Base-by-base conservation (phyloP, 257 asterid species). In the Anisodus tanguticus region DNA sequence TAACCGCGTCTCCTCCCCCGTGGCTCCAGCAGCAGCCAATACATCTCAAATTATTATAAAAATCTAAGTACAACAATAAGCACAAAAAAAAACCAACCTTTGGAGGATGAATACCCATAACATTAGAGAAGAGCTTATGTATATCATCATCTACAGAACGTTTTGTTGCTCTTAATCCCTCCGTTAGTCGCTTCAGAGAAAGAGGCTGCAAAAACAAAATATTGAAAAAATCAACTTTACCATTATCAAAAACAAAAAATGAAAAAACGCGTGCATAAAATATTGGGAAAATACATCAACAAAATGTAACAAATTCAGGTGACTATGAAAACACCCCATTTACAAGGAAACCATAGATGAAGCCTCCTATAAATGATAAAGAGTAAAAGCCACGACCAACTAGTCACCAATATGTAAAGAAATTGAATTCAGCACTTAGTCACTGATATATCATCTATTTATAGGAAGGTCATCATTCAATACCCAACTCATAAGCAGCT, bases 121-220 rank as follows among this genome's bases (percentile, higher is more conserved):
- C 92, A 79, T 94, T 94, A 57, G 91, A 88, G 90, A 94, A 96
- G 63, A 96, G 92, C 90, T 92, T 92, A 82, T 88, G 91, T 84
- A 94, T 90, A 9, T 91, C 97, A 89, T 90, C 93, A 82, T 90
- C 92, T 70, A 86, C 94, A 80, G 94, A 91, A 49, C 88, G 94
- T 82, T 94, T 93, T 57, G 88, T 87, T 81, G 91, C 83, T 87
- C 87, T 90, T 54, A 96, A 85, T 84, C 95, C 98, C 88, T 96
- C 98, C 13, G 98, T 88, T 83, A 96, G 97, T 59, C 86, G 90
- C 94, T 90, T 93, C 88, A 96, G 83, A 80, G 97, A 85, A 80
- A 96, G 93, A 84, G 98, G 99, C 99, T 96, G 98, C 82, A 89
- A 80, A 31, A 31, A 55, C 80, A 37, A 8, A 53, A 60, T 54